Evolutionary conservation across 176 grass and related monocot species (phyloP).

Genomic region (Musa itinerans): DNA sequence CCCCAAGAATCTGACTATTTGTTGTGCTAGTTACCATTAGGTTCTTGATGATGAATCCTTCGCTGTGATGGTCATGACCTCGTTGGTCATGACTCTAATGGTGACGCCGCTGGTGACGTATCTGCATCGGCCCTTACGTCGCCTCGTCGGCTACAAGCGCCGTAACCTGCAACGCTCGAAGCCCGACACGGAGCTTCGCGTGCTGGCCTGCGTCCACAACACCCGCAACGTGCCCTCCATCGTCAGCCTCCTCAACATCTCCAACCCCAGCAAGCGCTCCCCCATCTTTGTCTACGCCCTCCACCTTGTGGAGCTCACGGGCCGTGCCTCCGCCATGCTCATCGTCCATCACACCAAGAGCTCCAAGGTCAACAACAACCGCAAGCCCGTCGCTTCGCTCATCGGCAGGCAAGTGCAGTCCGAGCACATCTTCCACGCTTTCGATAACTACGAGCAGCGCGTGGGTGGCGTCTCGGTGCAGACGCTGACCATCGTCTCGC

Average conservation of each 20-base stretch:
- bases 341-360: slow-evolving; percentile 29
- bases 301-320: slow-evolving; percentile 89
- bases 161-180: slow-evolving; percentile 65
- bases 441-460: slow-evolving; percentile 61
- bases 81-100: slow-evolving; percentile 48
- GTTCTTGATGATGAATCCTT: slow-evolving; percentile 35
- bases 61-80: slow-evolving; percentile 53
- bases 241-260: slow-evolving; percentile 57
- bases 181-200: slow-evolving; percentile 75
- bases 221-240: slow-evolving; percentile 75
- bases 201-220: slow-evolving; percentile 76
- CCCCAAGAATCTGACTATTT: slow-evolving; percentile 12
- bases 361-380: not conserved
- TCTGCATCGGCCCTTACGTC: slow-evolving; percentile 38
- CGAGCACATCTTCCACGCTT: slow-evolving; percentile 63
- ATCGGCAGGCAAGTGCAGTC: slow-evolving; percentile 11
- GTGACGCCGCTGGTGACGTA: slow-evolving; percentile 52
- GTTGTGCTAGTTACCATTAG: not conserved
- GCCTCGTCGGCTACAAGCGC: slow-evolving; percentile 60
- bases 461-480: slow-evolving; percentile 64
- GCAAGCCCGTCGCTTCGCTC: not conserved
- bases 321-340: slow-evolving; percentile 74
- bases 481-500: slow-evolving; percentile 54
- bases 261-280: slow-evolving; percentile 63
- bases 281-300: slow-evolving; percentile 86